phyloP scores from a whole-genome alignment of 2,329 filamentous ascomycete species.

The Cadophora sp. region DNA sequence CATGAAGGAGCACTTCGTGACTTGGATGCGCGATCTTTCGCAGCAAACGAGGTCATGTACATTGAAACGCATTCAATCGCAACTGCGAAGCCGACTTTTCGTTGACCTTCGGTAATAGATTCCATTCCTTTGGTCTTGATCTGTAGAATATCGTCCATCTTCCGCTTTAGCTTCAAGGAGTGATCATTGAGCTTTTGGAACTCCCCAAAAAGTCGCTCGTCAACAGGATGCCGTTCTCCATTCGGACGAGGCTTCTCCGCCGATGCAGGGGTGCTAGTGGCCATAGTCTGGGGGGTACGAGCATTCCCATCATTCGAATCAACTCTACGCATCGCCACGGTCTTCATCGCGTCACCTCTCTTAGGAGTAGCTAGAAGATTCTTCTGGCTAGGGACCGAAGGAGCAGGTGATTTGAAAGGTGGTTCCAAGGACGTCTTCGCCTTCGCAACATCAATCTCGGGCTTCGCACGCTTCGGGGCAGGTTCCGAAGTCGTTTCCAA shows the following conservation, averaged over 20 bases:
- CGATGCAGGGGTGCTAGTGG: slow-evolving; percentile 41
- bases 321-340: slow-evolving; percentile 47
- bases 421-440: slow-evolving; percentile 46
- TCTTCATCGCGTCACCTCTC: slow-evolving; percentile 49
- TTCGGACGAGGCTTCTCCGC: slow-evolving; percentile 42
- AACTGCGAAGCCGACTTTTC: slow-evolving; percentile 38
- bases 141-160: slow-evolving; percentile 43
- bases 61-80: slow-evolving; percentile 42
- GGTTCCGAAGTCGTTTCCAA: slow-evolving; percentile 36
- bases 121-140: slow-evolving; percentile 33
- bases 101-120: slow-evolving; percentile 33
- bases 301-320: slow-evolving; percentile 50
- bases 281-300: slow-evolving; percentile 48
- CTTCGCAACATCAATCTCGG: slow-evolving; percentile 45
- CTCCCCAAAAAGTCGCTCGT: slow-evolving; percentile 25
- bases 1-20: slow-evolving; percentile 45
- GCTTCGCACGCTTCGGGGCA: slow-evolving; percentile 47
- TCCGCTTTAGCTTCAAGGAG: slow-evolving; percentile 42
- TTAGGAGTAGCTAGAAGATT: slow-evolving; percentile 49
- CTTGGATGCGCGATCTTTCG: slow-evolving; percentile 23
- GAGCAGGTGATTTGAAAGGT: slow-evolving; percentile 46
- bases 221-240: slow-evolving; percentile 29
- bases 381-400: slow-evolving; percentile 38
- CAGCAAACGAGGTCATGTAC: slow-evolving; percentile 43
- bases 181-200: slow-evolving; percentile 30